These are phyloP conservation scores for Fusarium aywerte DNA, from an alignment of 2,329 filamentous ascomycete species.

Conservation along the genomic window DNA sequence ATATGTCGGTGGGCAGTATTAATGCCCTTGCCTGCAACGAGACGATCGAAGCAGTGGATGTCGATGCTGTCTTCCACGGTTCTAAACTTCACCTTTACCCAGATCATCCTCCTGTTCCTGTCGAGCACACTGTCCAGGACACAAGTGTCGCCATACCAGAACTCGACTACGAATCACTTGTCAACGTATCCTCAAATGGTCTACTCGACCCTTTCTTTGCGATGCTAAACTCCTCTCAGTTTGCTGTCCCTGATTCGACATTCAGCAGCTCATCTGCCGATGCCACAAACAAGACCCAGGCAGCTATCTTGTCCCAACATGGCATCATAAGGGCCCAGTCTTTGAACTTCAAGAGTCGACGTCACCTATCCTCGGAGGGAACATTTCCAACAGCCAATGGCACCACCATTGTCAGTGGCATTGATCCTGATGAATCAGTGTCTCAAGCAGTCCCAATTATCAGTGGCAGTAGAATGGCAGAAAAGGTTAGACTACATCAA, in stretches of 20 bases:
- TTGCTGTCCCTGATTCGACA: conserved; percentile 44
- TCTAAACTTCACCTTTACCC: conserved; percentile 45
- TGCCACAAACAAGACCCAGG: conserved; percentile 39
- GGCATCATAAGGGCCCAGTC: conserved; percentile 52
- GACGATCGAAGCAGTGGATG: conserved; percentile 47
- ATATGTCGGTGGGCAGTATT: conserved; percentile 46
- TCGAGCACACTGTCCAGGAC: conserved; percentile 39
- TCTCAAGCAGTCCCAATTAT: conserved; percentile 43
- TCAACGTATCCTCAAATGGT: conserved; percentile 42
- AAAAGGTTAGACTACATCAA: conserved; percentile 42
- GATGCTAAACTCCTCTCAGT: conserved; percentile 49
- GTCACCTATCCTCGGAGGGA: conserved; percentile 31
- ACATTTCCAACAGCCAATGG: conserved; percentile 37
- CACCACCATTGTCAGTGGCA: conserved; percentile 39
- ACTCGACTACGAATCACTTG: conserved; percentile 48
- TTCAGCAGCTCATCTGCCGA: conserved; percentile 38
- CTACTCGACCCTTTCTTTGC: conserved; percentile 53
- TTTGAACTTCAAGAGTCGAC: conserved; percentile 47
- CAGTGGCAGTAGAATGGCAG: conserved; percentile 24
- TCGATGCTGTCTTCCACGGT: conserved; percentile 41
- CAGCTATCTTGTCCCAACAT: conserved; percentile 52
- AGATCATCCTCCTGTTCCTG: conserved; percentile 42
- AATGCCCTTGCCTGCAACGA: conserved; percentile 55
- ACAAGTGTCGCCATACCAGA: conserved; percentile 41
- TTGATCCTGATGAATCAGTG: conserved; percentile 37